Conservation (phyloP, 2,329 filamentous ascomycete genomes). For the Hypoxylon sp. region DNA sequence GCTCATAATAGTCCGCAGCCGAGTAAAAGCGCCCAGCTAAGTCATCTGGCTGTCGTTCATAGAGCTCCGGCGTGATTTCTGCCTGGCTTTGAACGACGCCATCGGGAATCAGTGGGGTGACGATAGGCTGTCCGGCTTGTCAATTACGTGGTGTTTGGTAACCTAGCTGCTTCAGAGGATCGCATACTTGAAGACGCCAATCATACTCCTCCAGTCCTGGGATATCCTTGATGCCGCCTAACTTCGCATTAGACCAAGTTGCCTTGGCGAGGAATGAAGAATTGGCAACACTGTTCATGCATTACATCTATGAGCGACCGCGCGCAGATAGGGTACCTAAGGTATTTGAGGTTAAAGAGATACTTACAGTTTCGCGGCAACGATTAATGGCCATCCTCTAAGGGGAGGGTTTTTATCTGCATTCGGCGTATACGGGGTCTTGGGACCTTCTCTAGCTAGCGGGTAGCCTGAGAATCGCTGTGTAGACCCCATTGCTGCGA, state of each 20-base stretch:
- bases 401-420: conserved; percentile 76
- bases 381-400: conserved; percentile 71
- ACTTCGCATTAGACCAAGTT: conserved; percentile 77
- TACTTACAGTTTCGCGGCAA: conserved; percentile 70
- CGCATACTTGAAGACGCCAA: conserved; percentile 62
- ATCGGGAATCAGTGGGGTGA: conserved; percentile 62
- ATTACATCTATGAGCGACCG: conserved; percentile 26
- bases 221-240: conserved; percentile 61
- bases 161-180: neutral
- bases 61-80: conserved; percentile 57
- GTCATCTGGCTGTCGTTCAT: conserved; percentile 55
- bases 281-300: conserved; percentile 64
- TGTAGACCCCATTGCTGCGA: conserved; percentile 34
- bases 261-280: conserved; percentile 70
- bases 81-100: conserved; percentile 50
- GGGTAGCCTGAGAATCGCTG: conserved; percentile 50
- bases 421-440: conserved; percentile 58
- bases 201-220: conserved; percentile 59
- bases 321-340: neutral
- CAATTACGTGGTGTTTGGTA: conserved; percentile 18
- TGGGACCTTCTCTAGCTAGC: conserved; percentile 46
- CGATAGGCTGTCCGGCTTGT: conserved; percentile 60
- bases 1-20: conserved; percentile 79
- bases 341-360: neutral
- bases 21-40: conserved; percentile 71